Conservation (phyloP, 1,284 basidiomycete genomes). For the Microbotryomycetes sp. region DNA sequence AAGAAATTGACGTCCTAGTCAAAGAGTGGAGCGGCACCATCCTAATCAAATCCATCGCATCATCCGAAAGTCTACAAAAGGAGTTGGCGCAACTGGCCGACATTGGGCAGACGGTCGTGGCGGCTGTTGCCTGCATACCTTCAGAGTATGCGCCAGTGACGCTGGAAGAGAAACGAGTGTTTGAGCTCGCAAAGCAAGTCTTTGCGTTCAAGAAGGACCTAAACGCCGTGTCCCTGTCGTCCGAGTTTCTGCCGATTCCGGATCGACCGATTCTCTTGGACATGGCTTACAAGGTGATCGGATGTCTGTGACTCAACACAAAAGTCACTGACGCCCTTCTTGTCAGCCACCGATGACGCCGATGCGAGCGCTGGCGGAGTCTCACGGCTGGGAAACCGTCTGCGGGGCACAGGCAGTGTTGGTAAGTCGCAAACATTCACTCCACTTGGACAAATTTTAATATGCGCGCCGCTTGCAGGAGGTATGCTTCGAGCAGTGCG, state of each 20-base stretch:
- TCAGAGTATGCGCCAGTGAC: background rate
- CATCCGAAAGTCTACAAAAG: background rate
- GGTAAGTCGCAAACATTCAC: background rate
- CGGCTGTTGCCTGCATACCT: background rate
- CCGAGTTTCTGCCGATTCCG: background rate
- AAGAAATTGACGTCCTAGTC: background rate
- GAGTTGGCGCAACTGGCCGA: background rate
- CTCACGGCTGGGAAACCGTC: background rate
- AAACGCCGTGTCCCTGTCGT: too few relatives aligned
- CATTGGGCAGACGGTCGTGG: background rate
- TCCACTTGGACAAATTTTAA: background rate
- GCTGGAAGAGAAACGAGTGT: background rate
- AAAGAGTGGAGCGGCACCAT: background rate
- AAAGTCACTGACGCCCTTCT: background rate
- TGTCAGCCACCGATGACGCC: slow-evolving; percentile 3
- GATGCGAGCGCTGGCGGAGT: background rate
- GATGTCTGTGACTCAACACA: background rate
- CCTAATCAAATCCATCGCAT: background rate
- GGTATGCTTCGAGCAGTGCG: background rate
- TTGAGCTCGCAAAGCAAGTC: background rate
- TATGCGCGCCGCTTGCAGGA: background rate
- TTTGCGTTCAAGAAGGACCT: background rate
- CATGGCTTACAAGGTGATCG: background rate
- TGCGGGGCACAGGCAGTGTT: slow-evolving; percentile 1
- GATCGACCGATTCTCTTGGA: background rate